Evolutionary conservation across 176 grass and related monocot species (phyloP).

Genomic region (Hordeum vulgare): DNA sequence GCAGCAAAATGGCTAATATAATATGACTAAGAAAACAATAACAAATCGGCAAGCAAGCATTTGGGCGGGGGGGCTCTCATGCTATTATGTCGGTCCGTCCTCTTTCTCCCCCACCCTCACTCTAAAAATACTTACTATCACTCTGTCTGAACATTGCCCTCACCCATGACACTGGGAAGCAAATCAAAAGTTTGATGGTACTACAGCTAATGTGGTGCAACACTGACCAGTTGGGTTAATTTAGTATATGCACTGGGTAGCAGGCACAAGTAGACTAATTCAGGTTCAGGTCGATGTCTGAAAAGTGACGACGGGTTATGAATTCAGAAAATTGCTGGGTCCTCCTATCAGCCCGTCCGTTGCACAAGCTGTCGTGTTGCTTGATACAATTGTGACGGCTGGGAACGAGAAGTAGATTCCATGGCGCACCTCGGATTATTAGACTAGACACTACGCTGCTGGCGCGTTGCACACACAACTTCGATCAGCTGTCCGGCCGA

Average conservation of each 20-base stretch:
- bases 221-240: background rate
- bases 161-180: too few relatives aligned
- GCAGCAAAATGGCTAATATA: too few relatives aligned
- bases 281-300: background rate
- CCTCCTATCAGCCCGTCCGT: background rate
- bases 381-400: background rate
- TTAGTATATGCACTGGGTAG: background rate
- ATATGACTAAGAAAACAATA: too few relatives aligned
- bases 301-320: background rate
- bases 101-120: too few relatives aligned
- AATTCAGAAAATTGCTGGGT: background rate
- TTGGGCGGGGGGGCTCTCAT: too few relatives aligned
- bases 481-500: background rate
- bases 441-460: background rate
- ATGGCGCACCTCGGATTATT: background rate
- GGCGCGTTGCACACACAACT: background rate
- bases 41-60: too few relatives aligned
- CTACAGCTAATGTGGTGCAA: background rate
- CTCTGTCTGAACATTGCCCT: too few relatives aligned
- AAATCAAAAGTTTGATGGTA: background rate
- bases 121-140: too few relatives aligned
- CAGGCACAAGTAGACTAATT: background rate
- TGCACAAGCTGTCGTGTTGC: background rate
- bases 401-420: slow-evolving; percentile 29
- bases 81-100: too few relatives aligned